phyloP scores from a whole-genome alignment of 2,329 filamentous ascomycete species.

The Cadophora malorum region DNA sequence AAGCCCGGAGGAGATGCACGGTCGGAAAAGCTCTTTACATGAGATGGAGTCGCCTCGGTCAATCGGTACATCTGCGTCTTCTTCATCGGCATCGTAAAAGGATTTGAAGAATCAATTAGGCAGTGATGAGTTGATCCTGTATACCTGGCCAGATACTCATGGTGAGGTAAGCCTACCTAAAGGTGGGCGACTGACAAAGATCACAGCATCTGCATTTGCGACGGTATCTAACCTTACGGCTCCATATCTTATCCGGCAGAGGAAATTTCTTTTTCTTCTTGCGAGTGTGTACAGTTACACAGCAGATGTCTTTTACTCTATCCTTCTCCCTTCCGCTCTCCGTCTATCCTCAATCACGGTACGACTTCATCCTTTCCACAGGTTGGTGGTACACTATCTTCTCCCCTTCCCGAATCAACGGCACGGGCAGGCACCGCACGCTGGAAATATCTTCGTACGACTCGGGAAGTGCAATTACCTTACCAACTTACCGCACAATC shows the following conservation, averaged over 20 bases:
- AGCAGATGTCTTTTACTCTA: background rate
- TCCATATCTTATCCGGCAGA: background rate
- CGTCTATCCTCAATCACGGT: background rate
- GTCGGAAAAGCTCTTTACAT: conserved; percentile 1
- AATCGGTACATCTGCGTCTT: background rate
- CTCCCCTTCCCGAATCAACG: background rate
- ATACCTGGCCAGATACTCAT: background rate
- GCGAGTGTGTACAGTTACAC: background rate
- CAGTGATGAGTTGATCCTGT: background rate
- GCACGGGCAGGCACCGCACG: background rate
- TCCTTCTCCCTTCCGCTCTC: background rate
- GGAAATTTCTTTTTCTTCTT: background rate
- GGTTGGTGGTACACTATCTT: background rate
- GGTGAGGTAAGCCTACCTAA: no score
- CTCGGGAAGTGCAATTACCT: background rate
- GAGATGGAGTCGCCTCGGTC: conserved; percentile 3
- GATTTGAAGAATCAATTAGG: background rate
- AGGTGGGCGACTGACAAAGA: background rate
- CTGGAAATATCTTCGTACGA: background rate
- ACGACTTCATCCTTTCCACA: background rate
- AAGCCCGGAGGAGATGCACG: background rate
- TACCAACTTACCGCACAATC: background rate
- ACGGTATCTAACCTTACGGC: background rate
- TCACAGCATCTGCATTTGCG: background rate
- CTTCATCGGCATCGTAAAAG: background rate